Base-by-base conservation (phyloP, 148 eudicot genomes). In the Persicaria maculosa region DNA sequence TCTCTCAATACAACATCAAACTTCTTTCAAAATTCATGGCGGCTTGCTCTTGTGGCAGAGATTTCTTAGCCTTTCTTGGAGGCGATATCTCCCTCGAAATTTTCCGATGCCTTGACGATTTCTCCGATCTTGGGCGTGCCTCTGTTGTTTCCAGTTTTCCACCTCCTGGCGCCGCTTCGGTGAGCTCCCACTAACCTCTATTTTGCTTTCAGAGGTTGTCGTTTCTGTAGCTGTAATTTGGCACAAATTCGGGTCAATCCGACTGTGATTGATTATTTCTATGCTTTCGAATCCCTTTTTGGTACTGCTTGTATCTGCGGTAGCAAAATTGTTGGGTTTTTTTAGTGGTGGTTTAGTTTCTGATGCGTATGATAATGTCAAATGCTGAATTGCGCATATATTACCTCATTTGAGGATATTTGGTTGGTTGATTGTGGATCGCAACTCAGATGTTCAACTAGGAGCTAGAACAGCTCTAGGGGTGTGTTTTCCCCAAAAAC, bases 101-200 rank as follows among this genome's bases (percentile, higher is more conserved):
- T 54, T 68, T 91, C 20, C 73, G 45, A 73, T 82, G 83, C 72
- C 76, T 85, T 79, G 88, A 88, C 80, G 96, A 91, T 81, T 85
- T 86, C 5, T 79, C 88, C 76, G 96, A 91, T 79, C 69, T 91
- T 5, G 79, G 84, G 14, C 87, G 84, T 53, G 88, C 84, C 68
- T 61, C 86, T 74, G 76, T 86, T 5, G 92, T 88, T 53, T 91
- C n/a, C n/a, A n/a, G n/a, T n/a, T n/a, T n/a, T n/a, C 96, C 0
- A 83, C 83, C 50, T 47, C 53, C 72, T 91, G 96, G 96, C 87
- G 74, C 70, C 82, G 80, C 72, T 85, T 84, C 74, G 89, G 96
- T 91, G 59, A 85, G 89, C 68, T 31, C 43, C 31, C 65, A 20
- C 22, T 59, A 31, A 31, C 67, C 22, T 19, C 25, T 68, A 36